Base-by-base conservation (phyloP, 805 yeast species). In the Brettanomyces nanus region DNA sequence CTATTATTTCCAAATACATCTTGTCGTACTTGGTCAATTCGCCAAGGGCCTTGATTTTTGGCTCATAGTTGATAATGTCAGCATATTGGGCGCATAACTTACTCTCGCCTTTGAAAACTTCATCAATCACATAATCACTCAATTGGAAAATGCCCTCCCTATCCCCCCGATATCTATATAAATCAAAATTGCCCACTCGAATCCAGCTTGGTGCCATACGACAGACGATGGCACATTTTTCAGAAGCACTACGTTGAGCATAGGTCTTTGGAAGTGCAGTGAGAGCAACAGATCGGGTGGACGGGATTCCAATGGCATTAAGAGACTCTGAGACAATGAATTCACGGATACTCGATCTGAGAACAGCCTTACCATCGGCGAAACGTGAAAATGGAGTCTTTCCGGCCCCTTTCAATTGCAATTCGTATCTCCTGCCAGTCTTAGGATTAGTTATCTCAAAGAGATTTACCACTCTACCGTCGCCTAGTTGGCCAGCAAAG, bases 401-500 rank as follows among this genome's bases (percentile, higher is more conserved):
- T 0, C 98, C 98, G 3, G 92, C 77, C 0, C 98, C 98, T 62
- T 90, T 90, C 45, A 90, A 61, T 61, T 90, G 97, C 2, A 90
- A 47, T 45, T 80, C 90, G 49, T 69, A 79, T 26, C 59, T 56
- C 19, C 51, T 47, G 5, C 70, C 58, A 17, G 72, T 66, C 3
- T 42, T 46, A 2, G 48, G 50, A 46, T 73, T 77, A 5, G 69
- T 66, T 0, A 81, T 60, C 45, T 84, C 90, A 61, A 90, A 89
- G 32, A 90, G 61, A 51, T 83, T 85, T 5, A 80, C 72, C 2
- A 86, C 96, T 42, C 98, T 65, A 1, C 98, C 98, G 57, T 90
- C 98, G 5, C 98, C 98, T 44, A 90, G 63, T 58, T 92, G 98
- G 2, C 97, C 97, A 0, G 97, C 97, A 75, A 90, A 90, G 46